Conservation (phyloP, 768 basidiomycete genomes). For the Sporobolomyces roseus region DNA sequence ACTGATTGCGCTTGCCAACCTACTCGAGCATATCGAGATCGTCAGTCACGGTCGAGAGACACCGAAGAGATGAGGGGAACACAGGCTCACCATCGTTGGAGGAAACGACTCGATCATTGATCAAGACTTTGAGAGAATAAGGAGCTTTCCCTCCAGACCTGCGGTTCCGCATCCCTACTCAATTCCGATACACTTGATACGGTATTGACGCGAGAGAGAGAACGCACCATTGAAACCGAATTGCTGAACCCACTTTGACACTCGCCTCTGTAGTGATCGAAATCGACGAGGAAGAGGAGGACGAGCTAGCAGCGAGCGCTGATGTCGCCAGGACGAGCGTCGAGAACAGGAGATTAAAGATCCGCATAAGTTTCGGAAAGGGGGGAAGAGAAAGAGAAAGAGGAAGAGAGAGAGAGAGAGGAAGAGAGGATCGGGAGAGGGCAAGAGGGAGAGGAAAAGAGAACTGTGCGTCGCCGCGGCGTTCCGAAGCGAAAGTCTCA, state of each 20-base stretch:
- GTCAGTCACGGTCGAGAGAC: neutral
- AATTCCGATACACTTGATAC: neutral
- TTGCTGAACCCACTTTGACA: constrained; percentile 12
- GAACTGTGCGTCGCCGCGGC: no score
- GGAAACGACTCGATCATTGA: constrained; percentile 15
- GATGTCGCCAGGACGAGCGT: no score
- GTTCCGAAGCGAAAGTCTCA: no score
- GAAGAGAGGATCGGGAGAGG: no score
- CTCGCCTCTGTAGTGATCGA: constrained; percentile 3
- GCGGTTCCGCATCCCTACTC: neutral
- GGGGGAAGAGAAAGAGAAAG: no score
- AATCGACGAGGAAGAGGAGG: no score
- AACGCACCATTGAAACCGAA: constrained; percentile 23
- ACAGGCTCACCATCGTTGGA: neutral
- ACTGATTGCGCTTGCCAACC: constrained; percentile 14
- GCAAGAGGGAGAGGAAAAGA: no score
- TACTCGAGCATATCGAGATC: neutral
- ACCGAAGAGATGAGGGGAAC: neutral
- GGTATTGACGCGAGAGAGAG: neutral
- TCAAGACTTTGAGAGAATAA: constrained; percentile 12
- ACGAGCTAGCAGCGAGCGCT: no score
- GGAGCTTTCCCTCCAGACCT: constrained; percentile 13
- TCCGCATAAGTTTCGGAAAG: no score
- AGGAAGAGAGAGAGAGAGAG: no score
- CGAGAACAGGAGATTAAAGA: no score